Evolutionary conservation across 2,329 filamentous ascomycete genomes (phyloP).

Genomic region (Aspergillus glaucus): DNA sequence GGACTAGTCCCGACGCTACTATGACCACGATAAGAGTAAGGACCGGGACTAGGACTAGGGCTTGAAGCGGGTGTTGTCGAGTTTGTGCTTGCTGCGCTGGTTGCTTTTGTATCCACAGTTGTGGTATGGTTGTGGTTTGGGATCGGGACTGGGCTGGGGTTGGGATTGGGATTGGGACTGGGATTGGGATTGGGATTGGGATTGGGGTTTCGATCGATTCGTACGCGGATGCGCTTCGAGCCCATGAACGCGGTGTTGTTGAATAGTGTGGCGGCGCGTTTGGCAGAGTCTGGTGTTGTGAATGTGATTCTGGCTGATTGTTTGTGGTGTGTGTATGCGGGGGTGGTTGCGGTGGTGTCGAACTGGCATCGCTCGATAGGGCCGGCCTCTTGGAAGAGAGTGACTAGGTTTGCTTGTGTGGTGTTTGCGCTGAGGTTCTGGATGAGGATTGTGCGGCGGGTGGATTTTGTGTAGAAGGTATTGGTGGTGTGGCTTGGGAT

Average conservation of each 20-base stretch:
- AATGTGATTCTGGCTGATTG: constrained; percentile 27
- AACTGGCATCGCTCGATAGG: constrained; percentile 27
- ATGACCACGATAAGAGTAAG: background rate
- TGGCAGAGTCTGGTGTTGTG: constrained; percentile 29
- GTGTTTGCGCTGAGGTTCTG: constrained; percentile 25
- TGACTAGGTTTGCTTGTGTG: constrained; percentile 22
- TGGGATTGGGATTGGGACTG: constrained; percentile 2
- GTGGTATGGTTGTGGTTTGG: background rate
- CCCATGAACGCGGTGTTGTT: constrained; percentile 30
- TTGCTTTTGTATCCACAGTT: background rate
- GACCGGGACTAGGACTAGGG: background rate
- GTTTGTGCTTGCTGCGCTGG: background rate
- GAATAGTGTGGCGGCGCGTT: constrained; percentile 25
- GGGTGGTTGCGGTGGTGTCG: constrained; percentile 12
- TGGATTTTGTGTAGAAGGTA: background rate
- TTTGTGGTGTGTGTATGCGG: constrained; percentile 7
- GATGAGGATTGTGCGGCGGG: constrained; percentile 19
- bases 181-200: too few relatives aligned
- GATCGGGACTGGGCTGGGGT: background rate
- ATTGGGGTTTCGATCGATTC: constrained; percentile 21
- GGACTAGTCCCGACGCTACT: background rate
- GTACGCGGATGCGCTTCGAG: constrained; percentile 22
- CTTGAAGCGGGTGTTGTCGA: background rate
- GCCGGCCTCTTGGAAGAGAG: constrained; percentile 23
- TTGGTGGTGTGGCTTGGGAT: constrained; percentile 2